These are phyloP conservation scores for Furcasterigmium sp. DNA, from an alignment of 2,329 filamentous ascomycete species.

Conservation along the genomic window DNA sequence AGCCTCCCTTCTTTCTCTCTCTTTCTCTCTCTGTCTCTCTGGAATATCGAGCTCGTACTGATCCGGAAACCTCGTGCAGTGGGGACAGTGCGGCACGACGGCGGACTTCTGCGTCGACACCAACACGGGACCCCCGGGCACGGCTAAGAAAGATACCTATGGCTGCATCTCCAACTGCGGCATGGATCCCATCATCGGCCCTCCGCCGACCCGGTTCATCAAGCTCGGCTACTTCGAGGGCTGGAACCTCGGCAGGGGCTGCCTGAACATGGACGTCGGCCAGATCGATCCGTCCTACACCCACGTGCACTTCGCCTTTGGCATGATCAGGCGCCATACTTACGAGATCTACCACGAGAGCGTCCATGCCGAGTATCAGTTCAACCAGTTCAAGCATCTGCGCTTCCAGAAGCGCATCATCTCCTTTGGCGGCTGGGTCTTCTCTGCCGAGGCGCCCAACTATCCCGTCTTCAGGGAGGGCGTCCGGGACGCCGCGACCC, in stretches of 20 bases:
- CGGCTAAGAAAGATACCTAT: constrained; percentile 19
- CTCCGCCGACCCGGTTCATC: constrained; percentile 17
- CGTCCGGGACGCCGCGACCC: background rate
- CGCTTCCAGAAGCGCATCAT: background rate
- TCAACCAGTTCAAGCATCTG: background rate
- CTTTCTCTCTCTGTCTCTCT: too few relatives aligned
- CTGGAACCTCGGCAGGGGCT: constrained; percentile 19
- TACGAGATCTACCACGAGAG: too few relatives aligned
- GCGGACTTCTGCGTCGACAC: constrained; percentile 32
- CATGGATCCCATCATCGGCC: constrained; percentile 15
- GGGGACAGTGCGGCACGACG: constrained; percentile 40
- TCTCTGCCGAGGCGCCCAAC: background rate
- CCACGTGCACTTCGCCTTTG: constrained; percentile 26
- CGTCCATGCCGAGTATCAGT: background rate
- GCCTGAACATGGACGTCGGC: background rate
- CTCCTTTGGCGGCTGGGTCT: constrained; percentile 2
- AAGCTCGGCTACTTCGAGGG: constrained; percentile 27
- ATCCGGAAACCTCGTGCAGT: constrained; percentile 8
- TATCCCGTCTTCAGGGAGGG: background rate
- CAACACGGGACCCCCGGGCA: constrained; percentile 28
- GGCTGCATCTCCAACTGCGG: constrained; percentile 32
- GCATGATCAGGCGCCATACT: constrained; percentile 8
- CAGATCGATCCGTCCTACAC: constrained; percentile 14
- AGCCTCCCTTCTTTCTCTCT: too few relatives aligned
- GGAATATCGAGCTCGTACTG: too few relatives aligned